Conservation (phyloP, 495 filamentous ascomycete species). For the Annulohypoxylon nitens region DNA sequence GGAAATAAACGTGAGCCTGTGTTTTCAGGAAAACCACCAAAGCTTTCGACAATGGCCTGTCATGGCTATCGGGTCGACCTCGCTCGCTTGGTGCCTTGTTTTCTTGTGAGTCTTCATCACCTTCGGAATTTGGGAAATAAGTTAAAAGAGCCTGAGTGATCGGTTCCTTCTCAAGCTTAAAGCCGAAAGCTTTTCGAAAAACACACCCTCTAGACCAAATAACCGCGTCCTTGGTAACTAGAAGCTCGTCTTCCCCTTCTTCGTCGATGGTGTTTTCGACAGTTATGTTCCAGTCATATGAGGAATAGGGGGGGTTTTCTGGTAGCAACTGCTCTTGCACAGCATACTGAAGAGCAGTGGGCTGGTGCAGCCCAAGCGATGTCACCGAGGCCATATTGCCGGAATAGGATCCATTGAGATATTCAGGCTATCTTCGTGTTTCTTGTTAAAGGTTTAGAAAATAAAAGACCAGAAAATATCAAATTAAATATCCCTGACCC, state of each 20-base stretch:
- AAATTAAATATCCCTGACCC: not conserved
- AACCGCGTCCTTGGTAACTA: constrained; percentile 84
- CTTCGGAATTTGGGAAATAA: constrained; percentile 74
- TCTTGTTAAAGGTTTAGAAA: constrained; percentile 10
- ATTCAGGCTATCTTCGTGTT: constrained; percentile 2
- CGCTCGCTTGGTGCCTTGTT: constrained; percentile 20
- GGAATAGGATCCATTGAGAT: constrained; percentile 39
- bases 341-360: constrained; percentile 83
- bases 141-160: constrained; percentile 88
- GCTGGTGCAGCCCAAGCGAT: constrained; percentile 89
- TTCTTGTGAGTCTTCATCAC: constrained; percentile 43
- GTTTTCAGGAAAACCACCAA: constrained; percentile 92
- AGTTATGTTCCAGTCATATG: constrained; percentile 79
- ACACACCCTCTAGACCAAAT: constrained; percentile 92
- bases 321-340: constrained; percentile 84
- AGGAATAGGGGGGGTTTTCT: constrained; percentile 71
- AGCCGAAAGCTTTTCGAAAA: constrained; percentile 86
- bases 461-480: constrained; percentile 4
- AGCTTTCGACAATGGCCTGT: constrained; percentile 68
- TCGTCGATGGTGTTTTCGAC: constrained; percentile 58
- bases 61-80: constrained; percentile 28
- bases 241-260: constrained; percentile 81
- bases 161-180: constrained; percentile 86
- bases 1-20: constrained; percentile 92
- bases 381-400: constrained; percentile 83